Percentiles rank a stretch among this genome's conserved stretches.
phyloP scores from a whole-genome alignment of 352 stramenopile genomes.

The Elongisporangium prolatum region DNA sequence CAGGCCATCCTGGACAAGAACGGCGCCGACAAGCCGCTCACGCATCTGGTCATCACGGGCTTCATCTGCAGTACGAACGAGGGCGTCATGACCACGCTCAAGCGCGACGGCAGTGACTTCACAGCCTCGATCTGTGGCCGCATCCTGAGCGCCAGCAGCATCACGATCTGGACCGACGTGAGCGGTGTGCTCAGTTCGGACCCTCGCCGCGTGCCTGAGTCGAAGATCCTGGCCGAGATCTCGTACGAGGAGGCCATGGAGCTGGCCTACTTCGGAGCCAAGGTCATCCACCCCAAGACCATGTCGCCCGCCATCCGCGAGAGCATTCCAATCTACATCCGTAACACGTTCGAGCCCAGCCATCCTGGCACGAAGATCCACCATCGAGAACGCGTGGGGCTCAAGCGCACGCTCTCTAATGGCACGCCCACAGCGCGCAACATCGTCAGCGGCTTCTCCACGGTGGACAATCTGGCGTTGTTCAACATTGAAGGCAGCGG shows the following conservation, averaged over 20 bases:
- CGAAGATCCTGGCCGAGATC: constrained; percentile 87
- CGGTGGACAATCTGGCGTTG: constrained; percentile 92
- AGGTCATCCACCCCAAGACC: constrained; percentile 97
- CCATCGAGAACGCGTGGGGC: constrained; percentile 49
- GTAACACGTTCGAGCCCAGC: constrained; percentile 94
- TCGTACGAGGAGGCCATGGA: constrained; percentile 98
- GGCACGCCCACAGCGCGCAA: constrained; percentile 50
- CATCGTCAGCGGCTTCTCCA: constrained; percentile 88
- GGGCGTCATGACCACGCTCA: constrained; percentile 95
- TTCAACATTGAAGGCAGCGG: constrained; percentile 96
- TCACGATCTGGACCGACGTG: constrained; percentile 98
- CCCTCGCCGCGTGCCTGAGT: constrained; percentile 91
- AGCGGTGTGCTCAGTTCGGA: constrained; percentile 94
- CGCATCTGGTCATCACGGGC: constrained; percentile 93
- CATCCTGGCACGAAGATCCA: constrained; percentile 81
- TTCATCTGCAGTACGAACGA: constrained; percentile 95
- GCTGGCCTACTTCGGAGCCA: constrained; percentile 97
- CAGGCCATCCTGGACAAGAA: constrained; percentile 36
- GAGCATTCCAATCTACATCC: constrained; percentile 97
- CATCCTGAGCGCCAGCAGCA: constrained; percentile 85
- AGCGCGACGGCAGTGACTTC: constrained; percentile 96
- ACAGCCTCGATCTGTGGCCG: constrained; percentile 96
- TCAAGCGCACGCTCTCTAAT: constrained; percentile 60
- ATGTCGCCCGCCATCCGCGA: constrained; percentile 89
- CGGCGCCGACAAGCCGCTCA: constrained; percentile 31